Conservation (phyloP, 768 basidiomycete genomes). For the Mycena metata region DNA sequence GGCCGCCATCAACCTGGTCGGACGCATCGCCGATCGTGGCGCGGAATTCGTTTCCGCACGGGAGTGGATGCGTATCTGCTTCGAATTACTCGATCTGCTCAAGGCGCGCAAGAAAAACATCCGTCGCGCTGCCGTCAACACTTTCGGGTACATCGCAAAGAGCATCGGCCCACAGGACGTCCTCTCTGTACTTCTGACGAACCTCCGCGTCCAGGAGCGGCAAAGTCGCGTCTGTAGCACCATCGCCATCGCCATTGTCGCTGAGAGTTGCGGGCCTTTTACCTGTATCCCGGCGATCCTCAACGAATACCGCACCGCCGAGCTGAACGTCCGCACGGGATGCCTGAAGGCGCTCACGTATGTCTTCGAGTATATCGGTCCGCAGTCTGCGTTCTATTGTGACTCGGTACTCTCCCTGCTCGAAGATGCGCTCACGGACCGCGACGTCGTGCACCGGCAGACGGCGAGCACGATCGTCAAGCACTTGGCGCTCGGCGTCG, state of each 20-base stretch:
- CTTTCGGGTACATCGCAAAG: slow-evolving; percentile 99
- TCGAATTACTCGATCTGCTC: slow-evolving; percentile 94
- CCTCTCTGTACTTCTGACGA: slow-evolving; percentile 93
- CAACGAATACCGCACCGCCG: slow-evolving; percentile 98
- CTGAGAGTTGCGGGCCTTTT: slow-evolving; percentile 96
- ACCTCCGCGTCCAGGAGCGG: slow-evolving; percentile 97
- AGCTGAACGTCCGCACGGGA: slow-evolving; percentile 98
- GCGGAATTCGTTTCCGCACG: slow-evolving; percentile 98
- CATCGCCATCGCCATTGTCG: slow-evolving; percentile 96
- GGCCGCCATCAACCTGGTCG: slow-evolving; percentile 98
- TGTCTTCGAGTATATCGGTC: slow-evolving; percentile 99
- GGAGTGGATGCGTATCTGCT: slow-evolving; percentile 99
- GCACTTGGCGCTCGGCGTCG: slow-evolving; percentile 95
- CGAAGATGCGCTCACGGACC: slow-evolving; percentile 97
- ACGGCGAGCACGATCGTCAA: slow-evolving; percentile 99
- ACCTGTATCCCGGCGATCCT: slow-evolving; percentile 99
- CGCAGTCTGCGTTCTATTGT: slow-evolving; percentile 94
- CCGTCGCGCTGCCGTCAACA: slow-evolving; percentile 98
- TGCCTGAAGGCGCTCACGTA: slow-evolving; percentile 98
- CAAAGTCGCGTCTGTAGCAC: slow-evolving; percentile 98
- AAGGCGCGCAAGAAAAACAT: slow-evolving; percentile 99
- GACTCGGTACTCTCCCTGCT: slow-evolving; percentile 97
- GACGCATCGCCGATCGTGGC: slow-evolving; percentile 98
- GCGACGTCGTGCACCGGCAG: slow-evolving; percentile 98
- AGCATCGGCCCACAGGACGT: slow-evolving; percentile 99